phyloP scores from a whole-genome alignment of 768 basidiomycete species.

The Pleurotus tuoliensis region DNA sequence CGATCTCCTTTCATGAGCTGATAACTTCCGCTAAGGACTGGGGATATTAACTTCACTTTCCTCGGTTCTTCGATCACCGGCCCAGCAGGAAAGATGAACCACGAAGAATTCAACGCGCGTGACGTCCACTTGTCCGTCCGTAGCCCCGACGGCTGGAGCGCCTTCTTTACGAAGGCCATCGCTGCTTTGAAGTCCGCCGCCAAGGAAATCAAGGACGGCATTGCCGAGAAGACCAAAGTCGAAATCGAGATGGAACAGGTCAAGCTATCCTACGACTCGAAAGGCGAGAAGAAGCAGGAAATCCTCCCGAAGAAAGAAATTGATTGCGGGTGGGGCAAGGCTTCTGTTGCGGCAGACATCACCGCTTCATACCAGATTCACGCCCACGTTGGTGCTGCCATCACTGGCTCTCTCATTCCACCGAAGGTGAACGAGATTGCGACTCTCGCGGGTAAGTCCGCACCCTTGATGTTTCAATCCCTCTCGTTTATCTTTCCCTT shows the following conservation, averaged over 20 bases:
- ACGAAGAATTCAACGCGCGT: not conserved
- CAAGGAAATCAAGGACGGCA: not conserved
- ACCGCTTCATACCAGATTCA: not conserved
- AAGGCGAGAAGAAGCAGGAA: not conserved
- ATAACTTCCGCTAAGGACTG: no score
- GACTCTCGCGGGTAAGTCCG: not conserved
- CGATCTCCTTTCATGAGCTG: no score
- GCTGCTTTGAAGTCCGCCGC: not conserved
- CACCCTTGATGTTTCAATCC: not conserved
- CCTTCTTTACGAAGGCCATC: not conserved
- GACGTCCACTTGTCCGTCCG: not conserved
- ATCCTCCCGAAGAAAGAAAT: not conserved
- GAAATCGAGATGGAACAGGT: not conserved
- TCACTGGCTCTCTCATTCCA: conserved; percentile 1
- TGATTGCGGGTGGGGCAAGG: not conserved
- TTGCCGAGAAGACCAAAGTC: conserved; percentile 1
- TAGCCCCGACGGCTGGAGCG: not conserved
- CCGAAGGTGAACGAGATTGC: not conserved
- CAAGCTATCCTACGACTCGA: not conserved
- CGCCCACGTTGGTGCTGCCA: not conserved
- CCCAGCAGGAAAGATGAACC: not conserved
- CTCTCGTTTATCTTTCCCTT: no score
- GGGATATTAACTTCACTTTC: not conserved
- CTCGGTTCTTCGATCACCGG: not conserved
- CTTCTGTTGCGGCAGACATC: not conserved